These are phyloP conservation scores for Thielaviopsis euricoi DNA, from an alignment of 2,329 filamentous ascomycete species.

Conservation along the genomic window DNA sequence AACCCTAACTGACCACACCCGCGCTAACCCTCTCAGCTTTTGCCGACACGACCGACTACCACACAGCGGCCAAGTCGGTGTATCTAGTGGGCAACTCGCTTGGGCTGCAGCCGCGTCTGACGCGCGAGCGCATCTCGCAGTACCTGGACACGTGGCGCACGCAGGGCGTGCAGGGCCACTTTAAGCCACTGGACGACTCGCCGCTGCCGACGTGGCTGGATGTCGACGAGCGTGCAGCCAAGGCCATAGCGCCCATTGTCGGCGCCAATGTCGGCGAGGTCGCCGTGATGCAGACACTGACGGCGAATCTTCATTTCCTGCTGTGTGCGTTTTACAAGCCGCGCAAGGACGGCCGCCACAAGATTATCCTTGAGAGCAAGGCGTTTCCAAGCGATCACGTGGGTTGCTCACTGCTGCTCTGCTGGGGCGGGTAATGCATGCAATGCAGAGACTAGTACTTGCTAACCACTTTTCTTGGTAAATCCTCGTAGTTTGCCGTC, in stretches of 20 bases:
- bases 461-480: not conserved
- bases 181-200: conserved; percentile 49
- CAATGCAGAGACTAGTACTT: not conserved
- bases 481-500: conserved; percentile 47
- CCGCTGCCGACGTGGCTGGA: conserved; percentile 55
- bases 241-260: conserved; percentile 52
- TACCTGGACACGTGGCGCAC: conserved; percentile 66
- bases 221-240: conserved; percentile 49
- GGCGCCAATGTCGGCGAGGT: conserved; percentile 55
- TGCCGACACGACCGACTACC: not conserved
- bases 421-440: too few relatives aligned
- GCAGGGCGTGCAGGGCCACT: conserved; percentile 68
- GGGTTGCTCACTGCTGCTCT: conserved; percentile 15
- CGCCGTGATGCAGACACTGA: conserved; percentile 70
- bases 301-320: conserved; percentile 59
- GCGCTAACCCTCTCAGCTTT: conserved; percentile 1
- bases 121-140: conserved; percentile 42
- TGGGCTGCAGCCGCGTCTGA: conserved; percentile 56
- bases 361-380: conserved; percentile 68
- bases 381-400: conserved; percentile 74
- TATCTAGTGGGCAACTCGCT: conserved; percentile 88
- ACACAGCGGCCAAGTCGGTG: conserved; percentile 24
- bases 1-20: not conserved
- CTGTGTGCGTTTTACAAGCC: conserved; percentile 71
- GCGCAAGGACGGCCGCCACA: conserved; percentile 37